Evolutionary conservation across 352 stramenopile genomes (phyloP).

Genomic region (Globisporangium ultimum): DNA sequence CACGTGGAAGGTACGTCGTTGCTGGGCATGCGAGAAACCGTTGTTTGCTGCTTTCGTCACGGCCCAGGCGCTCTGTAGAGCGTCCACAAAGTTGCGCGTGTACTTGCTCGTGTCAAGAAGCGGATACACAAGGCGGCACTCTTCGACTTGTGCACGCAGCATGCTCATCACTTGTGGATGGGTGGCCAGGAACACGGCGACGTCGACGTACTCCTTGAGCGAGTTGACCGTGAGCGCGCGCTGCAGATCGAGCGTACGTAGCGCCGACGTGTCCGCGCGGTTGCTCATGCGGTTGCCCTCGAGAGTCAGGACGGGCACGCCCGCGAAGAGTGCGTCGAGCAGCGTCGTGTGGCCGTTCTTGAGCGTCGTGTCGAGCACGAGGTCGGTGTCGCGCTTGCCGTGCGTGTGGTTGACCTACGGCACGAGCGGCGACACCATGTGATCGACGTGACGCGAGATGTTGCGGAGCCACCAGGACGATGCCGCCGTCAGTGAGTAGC

Average conservation of each 20-base stretch:
- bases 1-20: conserved; percentile 26
- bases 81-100: conserved; percentile 38
- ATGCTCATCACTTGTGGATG: conserved; percentile 24
- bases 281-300: conserved; percentile 70
- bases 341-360: conserved; percentile 87
- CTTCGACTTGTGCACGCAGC: conserved; percentile 39
- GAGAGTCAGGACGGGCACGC: conserved; percentile 69
- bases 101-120: conserved; percentile 73
- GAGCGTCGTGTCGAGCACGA: conserved; percentile 77
- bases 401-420: conserved; percentile 82
- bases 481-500: conserved; percentile 56
- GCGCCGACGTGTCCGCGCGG: conserved; percentile 50
- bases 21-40: background rate
- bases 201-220: conserved; percentile 79
- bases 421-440: conserved; percentile 56
- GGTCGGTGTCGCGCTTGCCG: conserved; percentile 61
- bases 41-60: too few relatives aligned
- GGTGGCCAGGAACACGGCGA: conserved; percentile 53
- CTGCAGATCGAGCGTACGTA: conserved; percentile 44
- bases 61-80: conserved; percentile 9
- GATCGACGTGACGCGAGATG: conserved; percentile 62
- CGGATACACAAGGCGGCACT: conserved; percentile 34
- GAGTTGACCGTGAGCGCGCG: conserved; percentile 59
- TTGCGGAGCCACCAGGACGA: conserved; percentile 82
- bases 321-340: conserved; percentile 74